Percentiles rank a stretch among this genome's conserved stretches.
phyloP scores from a whole-genome alignment of 768 basidiomycete genomes.

The Mycena venus region DNA sequence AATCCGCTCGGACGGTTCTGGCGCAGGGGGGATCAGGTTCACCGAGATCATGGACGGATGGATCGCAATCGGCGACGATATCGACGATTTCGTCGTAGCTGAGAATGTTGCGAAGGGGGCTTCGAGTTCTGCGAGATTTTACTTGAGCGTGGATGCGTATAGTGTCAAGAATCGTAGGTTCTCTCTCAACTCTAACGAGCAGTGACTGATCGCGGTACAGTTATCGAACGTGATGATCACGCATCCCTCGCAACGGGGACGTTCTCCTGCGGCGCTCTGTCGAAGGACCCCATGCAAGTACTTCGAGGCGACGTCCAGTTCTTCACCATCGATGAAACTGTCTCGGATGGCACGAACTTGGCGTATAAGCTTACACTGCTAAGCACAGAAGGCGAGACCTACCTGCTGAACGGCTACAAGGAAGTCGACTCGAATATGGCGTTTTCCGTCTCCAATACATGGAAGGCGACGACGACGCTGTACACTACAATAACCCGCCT shows the following conservation, averaged over 20 bases:
- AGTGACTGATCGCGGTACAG: neutral
- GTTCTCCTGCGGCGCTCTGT: conserved; percentile 31
- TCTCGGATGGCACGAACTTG: conserved; percentile 24
- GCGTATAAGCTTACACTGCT: conserved; percentile 31
- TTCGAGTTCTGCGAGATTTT: conserved; percentile 26
- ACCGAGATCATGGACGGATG: conserved; percentile 34
- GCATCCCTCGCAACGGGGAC: conserved; percentile 30
- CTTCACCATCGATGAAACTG: conserved; percentile 24
- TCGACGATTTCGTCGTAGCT: conserved; percentile 28
- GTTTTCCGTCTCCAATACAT: conserved; percentile 21
- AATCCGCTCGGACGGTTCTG: neutral
- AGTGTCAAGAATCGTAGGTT: conserved; percentile 19
- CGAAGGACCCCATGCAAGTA: conserved; percentile 28
- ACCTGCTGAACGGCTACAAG: conserved; percentile 32
- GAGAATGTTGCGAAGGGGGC: conserved; percentile 27
- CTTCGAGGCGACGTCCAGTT: conserved; percentile 31
- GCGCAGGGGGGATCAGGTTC: conserved; percentile 23
- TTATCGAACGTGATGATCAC: conserved; percentile 21
- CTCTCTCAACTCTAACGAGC: neutral
- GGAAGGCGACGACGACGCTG: conserved; percentile 34
- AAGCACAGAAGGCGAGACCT: conserved; percentile 26
- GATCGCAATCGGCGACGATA: conserved; percentile 32
- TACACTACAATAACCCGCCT: conserved; percentile 28
- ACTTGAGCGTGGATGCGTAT: conserved; percentile 24
- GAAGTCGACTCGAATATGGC: conserved; percentile 19